These are phyloP conservation scores for Moricandia moricandioides DNA, from an alignment of 345 rosid genomes.

Conservation along the genomic window DNA sequence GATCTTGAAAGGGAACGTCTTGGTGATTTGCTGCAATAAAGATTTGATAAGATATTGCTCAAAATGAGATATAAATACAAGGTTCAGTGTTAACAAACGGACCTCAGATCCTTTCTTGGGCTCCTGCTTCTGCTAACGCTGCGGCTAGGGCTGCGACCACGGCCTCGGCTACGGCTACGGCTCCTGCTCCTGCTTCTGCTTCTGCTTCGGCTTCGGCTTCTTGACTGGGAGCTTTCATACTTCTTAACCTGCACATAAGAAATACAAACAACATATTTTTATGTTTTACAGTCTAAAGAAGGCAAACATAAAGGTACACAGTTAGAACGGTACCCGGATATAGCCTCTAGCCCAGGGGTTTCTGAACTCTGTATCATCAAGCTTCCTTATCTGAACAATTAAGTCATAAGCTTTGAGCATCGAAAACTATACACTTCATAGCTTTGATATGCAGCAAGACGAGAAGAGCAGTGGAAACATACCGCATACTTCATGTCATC, in stretches of 20 bases:
- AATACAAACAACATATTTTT: background rate
- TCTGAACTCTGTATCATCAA: conserved; percentile 80
- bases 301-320: background rate
- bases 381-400: conserved; percentile 55
- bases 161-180: conserved; percentile 48
- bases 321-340: conserved; percentile 50
- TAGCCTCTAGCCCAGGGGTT: conserved; percentile 81
- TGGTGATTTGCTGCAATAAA: conserved; percentile 50
- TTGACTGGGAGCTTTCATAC: conserved; percentile 60
- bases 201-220: conserved; percentile 60
- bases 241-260: conserved; percentile 57
- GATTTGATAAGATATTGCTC: background rate
- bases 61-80: background rate
- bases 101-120: conserved; percentile 59
- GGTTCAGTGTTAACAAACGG: background rate
- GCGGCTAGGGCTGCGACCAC: conserved; percentile 42
- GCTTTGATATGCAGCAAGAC: background rate
- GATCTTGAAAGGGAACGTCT: conserved; percentile 58
- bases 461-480: conserved; percentile 35
- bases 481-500: conserved; percentile 98
- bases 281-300: background rate
- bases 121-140: conserved; percentile 68
- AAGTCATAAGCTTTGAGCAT: background rate
- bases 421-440: background rate
- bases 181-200: conserved; percentile 39